These are phyloP conservation scores for Termitomyces sp. DNA, from an alignment of 1,284 basidiomycete genomes.

Conservation along the genomic window DNA sequence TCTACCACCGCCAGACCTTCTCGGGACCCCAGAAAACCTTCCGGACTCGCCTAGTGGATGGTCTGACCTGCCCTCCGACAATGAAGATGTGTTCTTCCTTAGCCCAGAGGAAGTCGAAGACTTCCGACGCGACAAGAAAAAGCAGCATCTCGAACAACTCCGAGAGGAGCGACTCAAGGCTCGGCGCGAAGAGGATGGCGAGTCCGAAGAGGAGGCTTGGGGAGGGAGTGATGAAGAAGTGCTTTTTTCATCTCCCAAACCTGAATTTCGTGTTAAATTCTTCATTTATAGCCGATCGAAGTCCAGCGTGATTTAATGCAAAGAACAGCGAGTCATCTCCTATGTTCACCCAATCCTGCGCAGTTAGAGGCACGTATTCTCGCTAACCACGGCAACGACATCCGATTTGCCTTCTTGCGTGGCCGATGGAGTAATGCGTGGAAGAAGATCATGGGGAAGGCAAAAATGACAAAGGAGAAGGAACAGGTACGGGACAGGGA, in stretches of 20 bases:
- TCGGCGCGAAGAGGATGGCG: constrained; percentile 41
- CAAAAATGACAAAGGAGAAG: constrained; percentile 29
- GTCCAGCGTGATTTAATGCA: constrained; percentile 64
- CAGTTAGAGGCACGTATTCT: constrained; percentile 85
- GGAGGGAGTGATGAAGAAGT: constrained; percentile 75
- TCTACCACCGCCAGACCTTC: constrained; percentile 25
- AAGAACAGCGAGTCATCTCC: constrained; percentile 66
- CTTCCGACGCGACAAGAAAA: constrained; percentile 60
- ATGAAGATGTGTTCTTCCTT: constrained; percentile 79
- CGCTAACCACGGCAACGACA: constrained; percentile 72
- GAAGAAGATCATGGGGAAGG: constrained; percentile 44
- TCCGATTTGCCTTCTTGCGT: constrained; percentile 71
- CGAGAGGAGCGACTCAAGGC: constrained; percentile 62
- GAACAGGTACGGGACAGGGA: constrained; percentile 18
- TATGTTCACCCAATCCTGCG: constrained; percentile 65
- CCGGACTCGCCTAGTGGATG: constrained; percentile 57
- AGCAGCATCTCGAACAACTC: constrained; percentile 52
- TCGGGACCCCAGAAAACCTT: not conserved
- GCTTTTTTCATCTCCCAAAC: constrained; percentile 3
- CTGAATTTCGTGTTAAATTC: not conserved
- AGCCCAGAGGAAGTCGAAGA: constrained; percentile 62
- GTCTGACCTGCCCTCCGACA: constrained; percentile 78
- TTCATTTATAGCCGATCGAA: constrained; percentile 54
- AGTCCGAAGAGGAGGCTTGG: constrained; percentile 42
- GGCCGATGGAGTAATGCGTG: constrained; percentile 69